Percentiles rank a stretch among this genome's conserved stretches.
These are phyloP conservation scores for Lycium ferocissimum DNA, from an alignment of 257 asterid genomes.

Conservation along the genomic window DNA sequence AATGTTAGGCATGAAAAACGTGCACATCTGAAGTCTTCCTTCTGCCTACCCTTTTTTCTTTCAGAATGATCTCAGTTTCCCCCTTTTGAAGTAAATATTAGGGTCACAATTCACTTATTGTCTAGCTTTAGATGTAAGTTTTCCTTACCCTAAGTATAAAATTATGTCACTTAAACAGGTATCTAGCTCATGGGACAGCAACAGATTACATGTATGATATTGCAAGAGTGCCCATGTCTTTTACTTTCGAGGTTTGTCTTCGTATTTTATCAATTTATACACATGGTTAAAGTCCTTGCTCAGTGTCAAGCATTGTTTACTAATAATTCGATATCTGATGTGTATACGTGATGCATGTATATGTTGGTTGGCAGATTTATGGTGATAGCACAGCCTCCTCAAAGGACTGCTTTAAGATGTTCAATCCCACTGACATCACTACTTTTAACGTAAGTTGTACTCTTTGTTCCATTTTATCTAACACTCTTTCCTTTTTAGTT, in stretches of 20 bases:
- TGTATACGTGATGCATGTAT: slow-evolving; percentile 21
- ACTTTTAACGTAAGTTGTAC: slow-evolving; percentile 72
- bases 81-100: not conserved
- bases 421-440: slow-evolving; percentile 86
- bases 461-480: not conserved
- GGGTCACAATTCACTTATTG: not conserved
- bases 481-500: not conserved
- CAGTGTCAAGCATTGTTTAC: not conserved
- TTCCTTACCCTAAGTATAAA: slow-evolving; percentile 20
- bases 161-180: slow-evolving; percentile 49
- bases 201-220: slow-evolving; percentile 96
- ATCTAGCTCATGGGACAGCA: slow-evolving; percentile 98
- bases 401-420: slow-evolving; percentile 94
- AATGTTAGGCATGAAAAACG: not conserved
- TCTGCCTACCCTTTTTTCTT: not conserved
- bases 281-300: not conserved
- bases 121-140: not conserved
- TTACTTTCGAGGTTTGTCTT: slow-evolving; percentile 85
- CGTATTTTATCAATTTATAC: not conserved
- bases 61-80: not conserved
- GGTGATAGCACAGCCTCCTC: slow-evolving; percentile 88
- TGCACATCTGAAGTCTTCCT: not conserved
- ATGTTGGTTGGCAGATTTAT: slow-evolving; percentile 66
- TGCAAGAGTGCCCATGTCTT: slow-evolving; percentile 96
- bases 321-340: not conserved